Percentiles rank a stretch among this genome's conserved stretches.
Conservation (phyloP, 306 rosid genomes). For the Clitoria ternatea region DNA sequence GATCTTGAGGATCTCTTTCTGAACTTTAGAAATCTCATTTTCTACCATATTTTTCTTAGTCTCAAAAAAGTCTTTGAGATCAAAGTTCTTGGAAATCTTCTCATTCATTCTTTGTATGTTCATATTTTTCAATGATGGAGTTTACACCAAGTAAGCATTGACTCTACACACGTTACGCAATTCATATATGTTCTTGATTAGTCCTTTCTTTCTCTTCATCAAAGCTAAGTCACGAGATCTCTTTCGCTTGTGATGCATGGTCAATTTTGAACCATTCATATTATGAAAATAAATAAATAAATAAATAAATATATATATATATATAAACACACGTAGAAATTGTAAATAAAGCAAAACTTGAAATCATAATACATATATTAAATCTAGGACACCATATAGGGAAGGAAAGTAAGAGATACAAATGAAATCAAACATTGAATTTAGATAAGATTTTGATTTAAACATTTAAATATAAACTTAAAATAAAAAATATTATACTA, state of each 20-base stretch:
- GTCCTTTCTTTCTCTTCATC: constrained; percentile 8
- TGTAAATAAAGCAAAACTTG: neutral
- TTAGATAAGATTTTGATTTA: neutral
- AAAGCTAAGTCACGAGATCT: neutral
- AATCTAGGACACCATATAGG: too few relatives aligned
- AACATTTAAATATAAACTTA: neutral
- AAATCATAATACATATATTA: too few relatives aligned
- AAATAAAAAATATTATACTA: neutral
- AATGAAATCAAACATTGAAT: neutral
- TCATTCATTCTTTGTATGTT: neutral
- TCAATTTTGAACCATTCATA: constrained; percentile 26
- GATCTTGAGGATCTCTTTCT: neutral
- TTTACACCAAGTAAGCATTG: neutral
- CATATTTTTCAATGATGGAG: neutral
- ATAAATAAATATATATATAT: too few relatives aligned
- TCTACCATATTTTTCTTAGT: constrained; percentile 7
- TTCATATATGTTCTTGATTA: constrained; percentile 5
- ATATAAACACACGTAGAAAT: neutral
- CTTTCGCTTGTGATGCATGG: neutral
- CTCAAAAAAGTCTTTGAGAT: constrained; percentile 5
- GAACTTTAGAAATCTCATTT: constrained; percentile 3
- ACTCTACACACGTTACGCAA: neutral
- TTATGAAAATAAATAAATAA: too few relatives aligned
- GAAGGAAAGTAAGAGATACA: neutral
- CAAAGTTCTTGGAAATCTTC: neutral